Evolutionary conservation across 208 protist species (phyloP).

Genomic region (Hexamita inflata): DNA sequence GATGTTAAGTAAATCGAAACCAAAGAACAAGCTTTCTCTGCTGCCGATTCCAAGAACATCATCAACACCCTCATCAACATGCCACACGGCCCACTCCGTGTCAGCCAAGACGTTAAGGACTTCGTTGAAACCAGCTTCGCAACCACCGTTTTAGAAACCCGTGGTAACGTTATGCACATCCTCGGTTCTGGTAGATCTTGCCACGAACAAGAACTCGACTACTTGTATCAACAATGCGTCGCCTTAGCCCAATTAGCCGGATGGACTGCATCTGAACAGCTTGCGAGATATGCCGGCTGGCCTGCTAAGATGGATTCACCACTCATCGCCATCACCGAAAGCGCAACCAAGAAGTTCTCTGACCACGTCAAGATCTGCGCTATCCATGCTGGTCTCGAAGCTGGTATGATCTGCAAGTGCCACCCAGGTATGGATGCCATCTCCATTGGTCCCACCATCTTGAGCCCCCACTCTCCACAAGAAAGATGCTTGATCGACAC

Average conservation of each 20-base stretch:
- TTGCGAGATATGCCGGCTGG: slow-evolving; percentile 31
- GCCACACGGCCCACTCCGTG: slow-evolving; percentile 28
- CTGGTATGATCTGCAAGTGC: slow-evolving; percentile 21
- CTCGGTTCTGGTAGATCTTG: slow-evolving; percentile 5
- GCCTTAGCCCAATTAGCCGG: neutral
- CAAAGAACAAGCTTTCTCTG: too few relatives aligned
- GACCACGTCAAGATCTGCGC: slow-evolving; percentile 20
- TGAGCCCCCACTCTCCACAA: neutral
- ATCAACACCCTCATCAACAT: slow-evolving; percentile 23
- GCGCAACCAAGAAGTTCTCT: neutral
- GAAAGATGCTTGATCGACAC: neutral
- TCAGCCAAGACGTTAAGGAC: slow-evolving; percentile 14
- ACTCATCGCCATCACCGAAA: slow-evolving; percentile 3
- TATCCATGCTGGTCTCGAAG: slow-evolving; percentile 41
- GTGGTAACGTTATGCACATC: neutral
- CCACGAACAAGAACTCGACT: slow-evolving; percentile 4
- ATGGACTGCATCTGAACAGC: neutral
- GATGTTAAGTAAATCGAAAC: too few relatives aligned
- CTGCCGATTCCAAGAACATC: slow-evolving; percentile 1
- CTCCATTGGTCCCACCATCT: slow-evolving; percentile 35
- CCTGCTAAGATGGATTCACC: slow-evolving; percentile 22
- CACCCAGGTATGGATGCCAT: slow-evolving; percentile 26
- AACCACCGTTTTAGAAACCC: slow-evolving; percentile 8
- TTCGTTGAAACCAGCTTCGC: slow-evolving; percentile 34
- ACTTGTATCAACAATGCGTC: neutral